Evolutionary conservation across 83 land plant genomes (phyloP).

Genomic region (Picea mariana): DNA sequence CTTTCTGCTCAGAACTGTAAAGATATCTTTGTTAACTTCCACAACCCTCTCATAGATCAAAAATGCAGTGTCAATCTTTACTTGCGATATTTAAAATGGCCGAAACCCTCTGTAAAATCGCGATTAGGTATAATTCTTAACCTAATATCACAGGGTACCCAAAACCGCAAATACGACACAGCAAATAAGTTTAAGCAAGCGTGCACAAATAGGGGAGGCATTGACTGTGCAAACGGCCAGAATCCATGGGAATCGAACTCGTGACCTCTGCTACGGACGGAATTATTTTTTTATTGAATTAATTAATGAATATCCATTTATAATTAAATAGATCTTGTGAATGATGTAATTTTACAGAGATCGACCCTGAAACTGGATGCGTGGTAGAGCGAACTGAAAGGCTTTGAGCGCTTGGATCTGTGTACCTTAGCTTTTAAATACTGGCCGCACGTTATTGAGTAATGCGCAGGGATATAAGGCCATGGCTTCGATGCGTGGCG

Average conservation of each 20-base stretch:
- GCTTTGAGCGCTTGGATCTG: not conserved
- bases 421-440: conserved; percentile 2
- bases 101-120: not conserved
- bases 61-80: not conserved
- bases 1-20: conserved; percentile 1
- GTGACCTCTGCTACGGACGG: not conserved
- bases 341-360: no score
- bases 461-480: conserved; percentile 2
- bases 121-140: not conserved
- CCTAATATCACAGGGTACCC: not conserved
- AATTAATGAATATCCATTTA: no score
- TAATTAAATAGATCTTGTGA: no score
- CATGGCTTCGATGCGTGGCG: not conserved
- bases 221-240: not conserved
- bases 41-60: conserved; percentile 1
- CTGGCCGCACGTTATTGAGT: not conserved
- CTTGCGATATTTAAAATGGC: not conserved
- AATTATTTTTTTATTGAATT: no score
- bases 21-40: not conserved
- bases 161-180: not conserved
- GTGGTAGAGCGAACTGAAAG: no score
- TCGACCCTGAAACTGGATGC: no score
- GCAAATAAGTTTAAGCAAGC: not conserved
- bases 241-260: conserved; percentile 2
- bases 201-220: not conserved